Evolutionary conservation across 2,329 filamentous ascomycete species (phyloP).

Genomic region (Scedosporium aurantiacum): DNA sequence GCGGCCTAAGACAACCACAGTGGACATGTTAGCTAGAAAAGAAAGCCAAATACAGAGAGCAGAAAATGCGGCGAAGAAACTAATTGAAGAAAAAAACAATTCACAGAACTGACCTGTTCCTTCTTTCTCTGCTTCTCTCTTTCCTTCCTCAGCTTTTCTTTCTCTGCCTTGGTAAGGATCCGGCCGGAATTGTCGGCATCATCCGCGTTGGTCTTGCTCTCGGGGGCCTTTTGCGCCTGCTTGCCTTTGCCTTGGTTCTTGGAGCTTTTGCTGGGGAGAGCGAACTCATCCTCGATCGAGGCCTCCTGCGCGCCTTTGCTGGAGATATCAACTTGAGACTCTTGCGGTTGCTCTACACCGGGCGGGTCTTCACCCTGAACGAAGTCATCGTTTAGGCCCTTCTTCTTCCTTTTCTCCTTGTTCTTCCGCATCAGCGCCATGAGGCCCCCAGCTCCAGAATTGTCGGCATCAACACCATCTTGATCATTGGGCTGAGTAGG

Average conservation of each 20-base stretch:
- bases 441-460: slow-evolving; percentile 51
- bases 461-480: slow-evolving; percentile 39
- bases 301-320: slow-evolving; percentile 69
- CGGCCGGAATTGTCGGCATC: slow-evolving; percentile 48
- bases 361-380: slow-evolving; percentile 56
- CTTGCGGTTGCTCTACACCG: slow-evolving; percentile 29
- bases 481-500: slow-evolving; percentile 39
- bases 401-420: slow-evolving; percentile 82
- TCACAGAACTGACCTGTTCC: slow-evolving; percentile 54
- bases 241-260: slow-evolving; percentile 46
- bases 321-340: not conserved
- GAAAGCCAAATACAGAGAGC: not conserved
- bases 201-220: slow-evolving; percentile 23
- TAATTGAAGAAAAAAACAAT: not conserved
- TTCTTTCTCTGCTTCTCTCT: slow-evolving; percentile 97
- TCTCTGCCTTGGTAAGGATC: slow-evolving; percentile 93
- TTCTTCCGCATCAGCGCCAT: slow-evolving; percentile 75
- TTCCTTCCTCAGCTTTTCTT: slow-evolving; percentile 97
- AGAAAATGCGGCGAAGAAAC: not conserved
- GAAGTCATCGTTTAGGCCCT: slow-evolving; percentile 62
- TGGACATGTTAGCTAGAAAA: not conserved
- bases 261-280: slow-evolving; percentile 64
- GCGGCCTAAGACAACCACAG: slow-evolving; percentile 45
- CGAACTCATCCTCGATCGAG: slow-evolving; percentile 75
- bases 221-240: slow-evolving; percentile 29